Base-by-base conservation (phyloP, 1,284 basidiomycete genomes). In the Pascua sp. region DNA sequence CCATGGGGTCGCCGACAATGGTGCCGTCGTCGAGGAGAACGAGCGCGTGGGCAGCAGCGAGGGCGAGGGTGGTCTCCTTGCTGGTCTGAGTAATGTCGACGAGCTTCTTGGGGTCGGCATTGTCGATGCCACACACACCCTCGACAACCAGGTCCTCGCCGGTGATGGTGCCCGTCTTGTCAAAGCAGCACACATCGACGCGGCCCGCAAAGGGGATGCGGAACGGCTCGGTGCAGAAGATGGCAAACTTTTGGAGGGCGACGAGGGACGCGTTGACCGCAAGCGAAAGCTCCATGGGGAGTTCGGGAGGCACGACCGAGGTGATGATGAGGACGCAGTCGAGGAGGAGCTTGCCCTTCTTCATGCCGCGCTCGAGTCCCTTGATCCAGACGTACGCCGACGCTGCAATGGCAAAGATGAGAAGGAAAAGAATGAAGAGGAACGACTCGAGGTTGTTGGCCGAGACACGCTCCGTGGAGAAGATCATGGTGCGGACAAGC, bases 1-100 rank as follows among this genome's bases (percentile, higher is more conserved):
- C 95, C 95, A 99, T 99, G 0, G 96, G 95, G 73, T 99, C 96
- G 13, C 95, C 96, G 40, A 98, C 94, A 41, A 96, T 81, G 1
- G 86, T 87, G 5, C 92, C 95, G 69, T 83, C 83, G 49, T 97
- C 93, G 42, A 99, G 83, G 51, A 91, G 83, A 17, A 98, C 95
- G 4, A 99, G 81, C 0, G 96, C 94, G 71, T 99, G 96, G 0
- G 96, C 94, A 8, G 91, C 87, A 45, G 95, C 95, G 12, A 99
- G 85, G 56, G 91, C 91, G 0, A 91, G 80, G 3, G 86, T 90
- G 0, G 95, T 97, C 62, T 92, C 86, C 49, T 84, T 82, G 2
- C 83, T 80, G 9, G 87, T 85, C 52, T 89, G 84, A 62, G 86
- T 88, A 49, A 98, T 87, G 49, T 89, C 81, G 9, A 92, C 81